Conservation (phyloP, 2,329 filamentous ascomycete species). For the Xylaria multiplex region DNA sequence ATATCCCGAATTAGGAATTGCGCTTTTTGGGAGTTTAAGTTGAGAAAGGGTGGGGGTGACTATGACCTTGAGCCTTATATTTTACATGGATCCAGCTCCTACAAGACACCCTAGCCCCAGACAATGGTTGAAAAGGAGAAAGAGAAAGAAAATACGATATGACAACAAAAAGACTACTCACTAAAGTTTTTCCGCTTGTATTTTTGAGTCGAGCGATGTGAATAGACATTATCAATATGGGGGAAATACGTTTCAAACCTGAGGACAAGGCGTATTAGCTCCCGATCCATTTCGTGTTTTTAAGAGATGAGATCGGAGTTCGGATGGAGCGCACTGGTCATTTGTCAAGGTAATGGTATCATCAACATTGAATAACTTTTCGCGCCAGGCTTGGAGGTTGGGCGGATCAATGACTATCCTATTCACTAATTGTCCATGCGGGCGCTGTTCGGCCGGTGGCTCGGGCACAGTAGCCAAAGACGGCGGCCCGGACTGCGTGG, state of each 20-base stretch:
- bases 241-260: slow-evolving; percentile 85
- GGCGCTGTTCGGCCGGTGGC: slow-evolving; percentile 54
- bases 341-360: slow-evolving; percentile 76
- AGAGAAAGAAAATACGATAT: background rate
- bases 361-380: slow-evolving; percentile 79
- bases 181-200: slow-evolving; percentile 84
- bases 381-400: slow-evolving; percentile 73
- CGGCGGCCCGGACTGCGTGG: slow-evolving; percentile 34
- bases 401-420: slow-evolving; percentile 73
- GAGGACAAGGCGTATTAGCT: slow-evolving; percentile 36
- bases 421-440: slow-evolving; percentile 62
- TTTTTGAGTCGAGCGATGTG: slow-evolving; percentile 81
- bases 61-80: background rate
- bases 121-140: background rate
- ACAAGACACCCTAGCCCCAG: background rate
- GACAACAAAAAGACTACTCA: slow-evolving; percentile 16
- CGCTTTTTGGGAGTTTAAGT: background rate
- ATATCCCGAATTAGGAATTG: slow-evolving; percentile 18
- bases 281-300: slow-evolving; percentile 8
- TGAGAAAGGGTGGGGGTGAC: background rate
- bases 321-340: slow-evolving; percentile 66
- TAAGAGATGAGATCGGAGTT: background rate
- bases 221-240: slow-evolving; percentile 86
- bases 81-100: slow-evolving; percentile 11
- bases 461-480: slow-evolving; percentile 44